A percentile compares a stretch with the other conserved stretches of the same genome.
These are phyloP conservation scores for Geranium incanum DNA, from an alignment of 441 rosid species.

Conservation along the genomic window DNA sequence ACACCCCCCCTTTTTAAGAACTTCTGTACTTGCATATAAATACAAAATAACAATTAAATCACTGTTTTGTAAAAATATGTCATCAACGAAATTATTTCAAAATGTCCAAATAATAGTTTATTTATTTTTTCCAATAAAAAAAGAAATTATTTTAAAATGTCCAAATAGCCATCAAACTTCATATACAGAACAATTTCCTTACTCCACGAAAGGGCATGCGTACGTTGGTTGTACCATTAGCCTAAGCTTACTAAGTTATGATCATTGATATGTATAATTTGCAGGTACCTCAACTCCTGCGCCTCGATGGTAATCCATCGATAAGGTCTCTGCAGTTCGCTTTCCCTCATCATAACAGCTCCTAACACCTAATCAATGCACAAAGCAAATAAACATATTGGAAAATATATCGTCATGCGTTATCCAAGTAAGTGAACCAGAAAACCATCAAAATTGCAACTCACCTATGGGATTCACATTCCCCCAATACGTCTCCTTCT, in stretches of 20 bases:
- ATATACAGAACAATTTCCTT: background rate
- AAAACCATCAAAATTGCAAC: constrained; percentile 9
- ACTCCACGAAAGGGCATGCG: background rate
- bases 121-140: too few relatives aligned
- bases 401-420: background rate
- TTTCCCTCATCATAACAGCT: constrained; percentile 97
- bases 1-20: too few relatives aligned
- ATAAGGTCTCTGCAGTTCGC: constrained; percentile 78
- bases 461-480: constrained; percentile 86
- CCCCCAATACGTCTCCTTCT: constrained; percentile 95
- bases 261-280: background rate
- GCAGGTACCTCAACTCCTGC: constrained; percentile 72
- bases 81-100: background rate
- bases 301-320: constrained; percentile 95
- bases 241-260: background rate
- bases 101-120: too few relatives aligned
- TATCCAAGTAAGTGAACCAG: background rate
- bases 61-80: background rate
- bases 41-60: too few relatives aligned
- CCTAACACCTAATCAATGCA: constrained; percentile 56
- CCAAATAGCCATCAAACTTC: background rate
- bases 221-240: background rate
- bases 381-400: constrained; percentile 5
- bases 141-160: background rate
- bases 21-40: too few relatives aligned